Base-by-base conservation (phyloP, 2,329 filamentous ascomycete species). In the Paecilomyces sp. region DNA sequence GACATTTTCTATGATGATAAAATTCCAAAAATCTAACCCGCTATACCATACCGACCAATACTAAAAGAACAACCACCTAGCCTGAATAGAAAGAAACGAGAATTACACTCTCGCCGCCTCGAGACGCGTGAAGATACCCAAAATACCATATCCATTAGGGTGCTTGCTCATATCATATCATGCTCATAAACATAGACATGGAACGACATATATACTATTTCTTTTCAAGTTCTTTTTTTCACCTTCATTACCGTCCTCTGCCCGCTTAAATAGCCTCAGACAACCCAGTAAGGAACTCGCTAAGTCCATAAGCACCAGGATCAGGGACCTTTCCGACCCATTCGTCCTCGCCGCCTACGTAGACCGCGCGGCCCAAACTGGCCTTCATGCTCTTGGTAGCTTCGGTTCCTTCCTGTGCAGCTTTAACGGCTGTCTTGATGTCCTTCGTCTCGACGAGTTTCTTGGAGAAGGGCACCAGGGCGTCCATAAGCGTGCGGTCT, bases 351-450 rank as follows among this genome's bases (percentile, higher is more conserved):
- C 88, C 89, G 62, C 89, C 91, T 56, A 96, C 85, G 72, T 95
- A 95, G 11, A 94, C 91, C 1, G 88, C 85, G 60, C 91, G 80
- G 7, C 94, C 94, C 50, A 99, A 79, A 67, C 88, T 94, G 51
- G 94, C 91, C 73, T 89, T 86, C 92, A 99, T 97, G 25, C 88
- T 89, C 79, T 92, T 96, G 22, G 94, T 97, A 31, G 85, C 85
- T 64, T 93, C 88, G 3, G 92, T 89, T 0, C 89, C 94, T 54
- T 86, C 81, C 63, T 84, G 83, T 0, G 92, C 88, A 1, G 90
- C 91, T 67, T 85, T 80, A 0, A 91, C 91, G 7, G 94, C 92
- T 70, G 86, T 81, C 64, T 85, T 82, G 22, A 94, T 73, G 70
- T 90, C 84, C 13, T 84, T 85, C 0, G 86, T 87, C 68, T 83